Evolutionary conservation across 495 filamentous ascomycete species (phyloP), one percentile per base, ranked within the genome.

Genomic region (Cenococcum geophilum): DNA sequence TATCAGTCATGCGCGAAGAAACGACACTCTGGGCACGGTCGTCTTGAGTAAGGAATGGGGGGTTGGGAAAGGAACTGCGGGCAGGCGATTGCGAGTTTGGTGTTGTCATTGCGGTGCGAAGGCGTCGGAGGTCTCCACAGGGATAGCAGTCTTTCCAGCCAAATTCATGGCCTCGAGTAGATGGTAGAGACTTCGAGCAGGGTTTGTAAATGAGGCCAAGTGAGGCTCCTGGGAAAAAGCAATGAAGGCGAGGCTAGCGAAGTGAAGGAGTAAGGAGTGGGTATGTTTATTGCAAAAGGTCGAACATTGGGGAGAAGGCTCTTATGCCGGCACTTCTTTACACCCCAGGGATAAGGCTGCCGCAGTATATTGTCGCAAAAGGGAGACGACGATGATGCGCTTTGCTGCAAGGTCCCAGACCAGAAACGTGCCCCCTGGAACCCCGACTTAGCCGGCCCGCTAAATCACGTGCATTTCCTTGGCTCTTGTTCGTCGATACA

Each of bases 1-100:
- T 81, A 70, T 93, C 89, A n/a, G 89, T 93, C 80, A 92, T 87
- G 62, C 87, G 86, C 49, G 89, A 92, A 14, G 90, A 95, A 35
- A 95, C 88, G 55, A 90, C 79, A 68, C 85, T 88, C 51, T 79
- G 79, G 42, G 80, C 55, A 60, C 60, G 57, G 49, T 63, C 37
- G 67, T 65, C 61, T 47, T 61, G 67, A 52, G 56, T 55, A 49
- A 63, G 60, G 36, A 47, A 40, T 11, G 61, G 23, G 52, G 72
- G 68, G 62, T 47, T 70, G 1, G 75, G 68, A 54, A 71, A 66
- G n/a, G 69, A 62, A 61, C 47, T 65, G 52, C 64, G 10, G 48
- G 50, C 35, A 22, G 57, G 55, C n/a, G 42, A 47, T 32, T 56
- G 35, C 21, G 60, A 18, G 3, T 52, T 18, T 14, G 66, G 57